Evolutionary conservation across 2,329 filamentous ascomycete species (phyloP), one percentile per base, ranked within the genome.

Genomic region (Metarhizium sp.): DNA sequence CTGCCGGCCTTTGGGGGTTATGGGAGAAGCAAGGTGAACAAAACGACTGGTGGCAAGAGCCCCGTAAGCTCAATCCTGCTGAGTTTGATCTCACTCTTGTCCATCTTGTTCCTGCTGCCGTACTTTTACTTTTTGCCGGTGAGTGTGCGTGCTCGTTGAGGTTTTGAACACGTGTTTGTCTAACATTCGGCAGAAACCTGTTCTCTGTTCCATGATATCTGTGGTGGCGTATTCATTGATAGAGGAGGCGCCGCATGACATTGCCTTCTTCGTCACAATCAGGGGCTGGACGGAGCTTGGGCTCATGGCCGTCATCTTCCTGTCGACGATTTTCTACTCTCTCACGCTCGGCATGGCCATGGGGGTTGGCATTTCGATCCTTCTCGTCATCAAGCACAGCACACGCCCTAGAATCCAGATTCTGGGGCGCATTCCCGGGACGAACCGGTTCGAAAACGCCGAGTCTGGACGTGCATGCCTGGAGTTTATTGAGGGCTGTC

Each of bases 91-190:
- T 90, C 92, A 0, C 74, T 96, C 25, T 71, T 95, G 50, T 90
- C 86, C 65, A 86, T 95, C 50, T 67, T 90, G 45, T 94, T 90
- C 65, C 75, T 97, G 49, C 74, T 97, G 32, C 92, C 92, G 0
- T 95, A 91, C 68, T 92, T 99, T 63, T 95, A 95, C 74, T 97
- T 91, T 68, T 80, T 99, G 50, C 94, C 94, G n/a, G 90, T 94
- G 73, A 72, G 89, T 79, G 6, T 5, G 3, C 16, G 7, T 43
- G 11, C 7, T 13, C 13, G 11, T 11, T 7, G 29, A 30, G 30
- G 4, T 25, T 53, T 52, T 13, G 18, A 7, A 7, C 43, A 16
- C 3, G 36, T 11, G 16, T n/a, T 20, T 36, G 32, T 32, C 46
- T 50, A 50, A 54, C 46, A 34, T 5, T 6, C 2, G 8, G 18